phyloP scores from a whole-genome alignment of 805 yeast species.

The Nakazawaea wyomingensis region DNA sequence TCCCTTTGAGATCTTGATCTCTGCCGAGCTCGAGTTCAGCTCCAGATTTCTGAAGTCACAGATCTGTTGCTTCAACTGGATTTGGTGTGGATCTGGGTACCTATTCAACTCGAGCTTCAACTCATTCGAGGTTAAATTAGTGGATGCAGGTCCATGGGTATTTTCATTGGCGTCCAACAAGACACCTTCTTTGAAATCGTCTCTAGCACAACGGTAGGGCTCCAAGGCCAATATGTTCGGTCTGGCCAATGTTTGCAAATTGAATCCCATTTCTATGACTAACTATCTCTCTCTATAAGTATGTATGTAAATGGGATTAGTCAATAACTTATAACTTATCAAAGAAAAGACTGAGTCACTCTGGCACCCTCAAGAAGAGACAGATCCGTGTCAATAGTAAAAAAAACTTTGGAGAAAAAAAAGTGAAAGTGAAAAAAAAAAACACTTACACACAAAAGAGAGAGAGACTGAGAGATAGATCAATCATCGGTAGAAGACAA shows the following conservation, averaged over 20 bases:
- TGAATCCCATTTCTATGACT: constrained; percentile 44
- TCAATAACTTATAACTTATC: too few species aligned
- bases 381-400: too few species aligned
- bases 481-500: too few species aligned
- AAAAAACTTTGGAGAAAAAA: too few species aligned
- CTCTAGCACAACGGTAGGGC: constrained; percentile 96
- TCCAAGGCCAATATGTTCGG: constrained; percentile 79
- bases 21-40: constrained; percentile 23
- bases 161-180: constrained; percentile 95
- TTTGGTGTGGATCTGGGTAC: constrained; percentile 96
- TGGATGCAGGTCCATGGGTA: constrained; percentile 81
- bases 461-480: too few species aligned
- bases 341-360: background rate
- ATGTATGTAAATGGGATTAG: too few species aligned
- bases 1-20: constrained; percentile 18
- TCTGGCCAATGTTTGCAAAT: constrained; percentile 58
- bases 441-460: too few species aligned
- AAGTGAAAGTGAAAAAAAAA: too few species aligned
- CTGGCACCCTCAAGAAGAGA: too few species aligned
- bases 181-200: constrained; percentile 85
- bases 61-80: constrained; percentile 64
- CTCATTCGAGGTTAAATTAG: constrained; percentile 39
- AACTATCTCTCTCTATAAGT: too few species aligned
- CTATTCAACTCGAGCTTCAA: constrained; percentile 61
- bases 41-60: constrained; percentile 64